Conservation (phyloP, 441 rosid species). For the Lagerstroemia fauriei region DNA sequence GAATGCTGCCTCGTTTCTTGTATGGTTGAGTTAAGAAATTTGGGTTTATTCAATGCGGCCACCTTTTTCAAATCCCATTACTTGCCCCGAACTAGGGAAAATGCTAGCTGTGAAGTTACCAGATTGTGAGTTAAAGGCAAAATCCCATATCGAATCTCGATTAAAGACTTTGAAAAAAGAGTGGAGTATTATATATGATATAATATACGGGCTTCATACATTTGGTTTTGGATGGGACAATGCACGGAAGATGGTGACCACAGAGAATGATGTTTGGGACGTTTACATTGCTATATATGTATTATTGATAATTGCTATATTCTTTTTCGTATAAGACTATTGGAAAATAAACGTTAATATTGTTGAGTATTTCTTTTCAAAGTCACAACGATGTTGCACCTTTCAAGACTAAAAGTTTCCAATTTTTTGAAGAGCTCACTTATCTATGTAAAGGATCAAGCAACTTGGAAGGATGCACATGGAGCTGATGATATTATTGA, state of each 20-base stretch:
- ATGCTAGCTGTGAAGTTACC: background rate
- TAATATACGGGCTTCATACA: background rate
- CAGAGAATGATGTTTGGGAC: background rate
- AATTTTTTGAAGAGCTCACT: too few species aligned
- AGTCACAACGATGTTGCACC: too few species aligned
- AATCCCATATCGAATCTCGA: background rate
- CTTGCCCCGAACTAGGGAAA: background rate
- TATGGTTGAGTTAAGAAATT: too few species aligned
- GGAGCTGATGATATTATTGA: background rate
- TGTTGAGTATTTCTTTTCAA: too few species aligned
- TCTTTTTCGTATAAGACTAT: too few species aligned
- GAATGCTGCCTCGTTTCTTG: too few species aligned
- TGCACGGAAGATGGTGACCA: background rate
- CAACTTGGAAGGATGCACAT: background rate
- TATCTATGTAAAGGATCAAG: too few species aligned
- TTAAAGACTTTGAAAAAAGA: background rate
- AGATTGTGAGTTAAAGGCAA: background rate
- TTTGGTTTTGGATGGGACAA: background rate
- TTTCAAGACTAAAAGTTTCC: too few species aligned
- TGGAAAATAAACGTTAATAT: too few species aligned
- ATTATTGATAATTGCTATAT: too few species aligned
- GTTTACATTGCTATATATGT: background rate
- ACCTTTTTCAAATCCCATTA: background rate
- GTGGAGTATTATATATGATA: background rate
- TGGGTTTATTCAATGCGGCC: background rate